A percentile compares a stretch with the other conserved stretches of the same genome.
phyloP scores from a whole-genome alignment of 257 asterid genomes.

The Forsythia viridissima region DNA sequence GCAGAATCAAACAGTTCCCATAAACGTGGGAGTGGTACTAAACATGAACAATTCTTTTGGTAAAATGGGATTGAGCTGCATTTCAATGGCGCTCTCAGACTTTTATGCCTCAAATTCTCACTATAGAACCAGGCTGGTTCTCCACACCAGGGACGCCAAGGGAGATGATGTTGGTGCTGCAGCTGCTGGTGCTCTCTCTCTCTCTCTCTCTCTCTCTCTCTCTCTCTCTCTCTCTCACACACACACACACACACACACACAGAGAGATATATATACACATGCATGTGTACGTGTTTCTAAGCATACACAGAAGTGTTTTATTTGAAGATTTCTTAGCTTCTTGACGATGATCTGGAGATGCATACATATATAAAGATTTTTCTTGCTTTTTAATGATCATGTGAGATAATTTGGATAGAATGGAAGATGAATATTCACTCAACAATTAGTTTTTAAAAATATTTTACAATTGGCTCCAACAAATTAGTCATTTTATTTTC shows the following conservation, averaged over 20 bases:
- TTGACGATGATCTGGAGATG: neutral
- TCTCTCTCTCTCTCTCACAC: neutral
- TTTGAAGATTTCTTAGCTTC: neutral
- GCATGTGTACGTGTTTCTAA: too few relatives aligned
- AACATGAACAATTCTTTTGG: slow-evolving; percentile 42
- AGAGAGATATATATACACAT: too few relatives aligned
- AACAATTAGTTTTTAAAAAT: too few relatives aligned
- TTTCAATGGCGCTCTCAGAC: slow-evolving; percentile 49
- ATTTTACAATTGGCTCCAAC: too few relatives aligned
- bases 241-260: too few relatives aligned
- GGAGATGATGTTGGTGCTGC: slow-evolving; percentile 46
- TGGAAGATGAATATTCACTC: neutral
- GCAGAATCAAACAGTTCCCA: slow-evolving; percentile 19
- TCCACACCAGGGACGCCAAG: slow-evolving; percentile 37
- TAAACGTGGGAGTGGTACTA: slow-evolving; percentile 52
- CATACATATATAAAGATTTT: too few relatives aligned
- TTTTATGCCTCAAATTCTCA: slow-evolving; percentile 34
- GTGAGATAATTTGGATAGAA: neutral
- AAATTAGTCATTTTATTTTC: too few relatives aligned
- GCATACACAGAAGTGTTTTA: too few relatives aligned
- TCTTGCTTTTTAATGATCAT: too few relatives aligned
- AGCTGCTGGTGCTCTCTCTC: slow-evolving; percentile 41
- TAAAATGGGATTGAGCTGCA: slow-evolving; percentile 42
- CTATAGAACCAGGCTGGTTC: slow-evolving; percentile 40
- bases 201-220: neutral